Percentiles rank a stretch among this genome's conserved stretches.
phyloP scores from a whole-genome alignment of 1,284 basidiomycete genomes.

The Puccinia horiana region DNA sequence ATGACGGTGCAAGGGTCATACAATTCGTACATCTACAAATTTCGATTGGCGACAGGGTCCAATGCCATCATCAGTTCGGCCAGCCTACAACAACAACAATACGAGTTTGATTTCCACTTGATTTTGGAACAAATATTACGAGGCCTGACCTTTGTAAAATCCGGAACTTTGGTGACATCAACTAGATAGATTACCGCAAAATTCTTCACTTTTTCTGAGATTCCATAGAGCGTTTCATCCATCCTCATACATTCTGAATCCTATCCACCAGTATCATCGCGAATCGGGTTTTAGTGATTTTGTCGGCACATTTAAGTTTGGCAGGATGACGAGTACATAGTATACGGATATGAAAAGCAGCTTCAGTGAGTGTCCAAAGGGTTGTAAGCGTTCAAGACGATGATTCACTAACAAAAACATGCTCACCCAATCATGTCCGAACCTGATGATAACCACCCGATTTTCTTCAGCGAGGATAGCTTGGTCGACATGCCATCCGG shows the following conservation, averaged over 20 bases:
- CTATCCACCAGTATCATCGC: too few relatives aligned
- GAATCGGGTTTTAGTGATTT: too few relatives aligned
- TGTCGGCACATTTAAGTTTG: too few relatives aligned
- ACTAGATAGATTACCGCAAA: constrained; percentile 95
- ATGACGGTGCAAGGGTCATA: constrained; percentile 95
- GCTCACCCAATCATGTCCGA: constrained; percentile 56
- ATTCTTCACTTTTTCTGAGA: constrained; percentile 95
- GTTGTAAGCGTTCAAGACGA: neutral
- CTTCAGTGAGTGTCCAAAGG: neutral
- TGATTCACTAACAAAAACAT: neutral
- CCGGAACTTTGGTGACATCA: constrained; percentile 95
- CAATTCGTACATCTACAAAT: constrained; percentile 79
- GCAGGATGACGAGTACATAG: neutral
- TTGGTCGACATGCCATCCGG: constrained; percentile 63
- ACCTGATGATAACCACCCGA: constrained; percentile 58
- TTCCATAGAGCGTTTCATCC: constrained; percentile 93
- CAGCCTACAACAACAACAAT: constrained; percentile 52
- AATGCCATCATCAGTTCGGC: neutral
- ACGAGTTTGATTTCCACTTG: constrained; percentile 53
- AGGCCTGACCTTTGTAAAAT: constrained; percentile 88
- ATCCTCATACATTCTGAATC: constrained; percentile 96
- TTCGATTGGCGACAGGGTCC: neutral
- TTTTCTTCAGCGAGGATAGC: constrained; percentile 59
- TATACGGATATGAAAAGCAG: neutral
- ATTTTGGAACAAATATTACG: constrained; percentile 51